Base-by-base conservation (phyloP, 257 asterid species). In the Fraxinus anomala region DNA sequence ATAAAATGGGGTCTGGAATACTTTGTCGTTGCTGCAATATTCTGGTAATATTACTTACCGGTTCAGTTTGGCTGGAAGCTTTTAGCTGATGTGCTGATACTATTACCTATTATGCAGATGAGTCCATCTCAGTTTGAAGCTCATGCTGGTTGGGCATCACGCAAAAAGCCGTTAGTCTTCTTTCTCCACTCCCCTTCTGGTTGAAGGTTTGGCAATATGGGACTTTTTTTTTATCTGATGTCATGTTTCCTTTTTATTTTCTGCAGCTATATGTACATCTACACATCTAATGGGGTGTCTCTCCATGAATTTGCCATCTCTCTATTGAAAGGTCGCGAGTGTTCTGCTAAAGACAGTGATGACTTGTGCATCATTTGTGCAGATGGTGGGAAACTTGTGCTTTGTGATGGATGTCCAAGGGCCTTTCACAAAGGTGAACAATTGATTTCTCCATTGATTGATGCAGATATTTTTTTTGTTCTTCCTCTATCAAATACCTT, bases 121-220 rank as follows among this genome's bases (percentile, higher is more conserved):
- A 96, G 98, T 83, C 96, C 98, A 67, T 96, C 99, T 80, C 90
- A 83, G 77, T 96, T 96, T 89, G 99, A 96, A 89, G 96, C 97
- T 80, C 99, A 96, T 89, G 98, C 99, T 78, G 99, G 99, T 79
- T 94, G 98, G 97, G 98, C 98, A 69, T 91, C 99, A n/a, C 95
- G 98, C 70, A 89, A 87, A 70, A 96, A 91, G 87, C 99, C 99
- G 99, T 96, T 68, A 86, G 99, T 89, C 69, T 14, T 76, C 79
- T 77, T 70, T 81, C 82, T 63, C 69, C 36, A 63, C 36, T 63
- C 7, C 2, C 33, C 19, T 63, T 63, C 69, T 7, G 9, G 19
- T 63, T 24, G 69, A 84, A 75, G 71, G 36, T 82, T 26, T 30
- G 34, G 47, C 76, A 31, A 39, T 49, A 66, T 72, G 40, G 13